Conservation (phyloP, 768 basidiomycete genomes). For the Phlebiopsis gigantea region DNA sequence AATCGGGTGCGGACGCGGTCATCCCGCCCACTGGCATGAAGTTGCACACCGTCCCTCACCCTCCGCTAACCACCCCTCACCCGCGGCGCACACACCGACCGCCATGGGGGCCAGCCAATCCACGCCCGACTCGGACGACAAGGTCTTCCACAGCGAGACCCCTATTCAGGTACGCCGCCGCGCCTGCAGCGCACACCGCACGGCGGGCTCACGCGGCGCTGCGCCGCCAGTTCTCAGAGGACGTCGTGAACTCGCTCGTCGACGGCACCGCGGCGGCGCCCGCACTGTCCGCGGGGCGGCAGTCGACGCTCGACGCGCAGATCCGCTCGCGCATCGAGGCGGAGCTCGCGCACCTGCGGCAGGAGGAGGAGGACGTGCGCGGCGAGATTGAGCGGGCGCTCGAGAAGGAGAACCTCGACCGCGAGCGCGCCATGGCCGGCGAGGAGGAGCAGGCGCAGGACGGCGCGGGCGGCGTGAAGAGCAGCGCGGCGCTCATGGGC, state of each 20-base stretch:
- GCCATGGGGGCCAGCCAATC: slow-evolving; percentile 69
- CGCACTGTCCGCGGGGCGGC: slow-evolving; percentile 60
- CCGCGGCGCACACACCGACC: background rate
- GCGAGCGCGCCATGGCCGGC: slow-evolving; percentile 54
- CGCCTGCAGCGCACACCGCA: background rate
- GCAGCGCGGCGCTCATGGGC: slow-evolving; percentile 57
- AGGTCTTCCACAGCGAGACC: slow-evolving; percentile 40
- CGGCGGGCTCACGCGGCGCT: slow-evolving; percentile 3
- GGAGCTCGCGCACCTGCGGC: slow-evolving; percentile 60
- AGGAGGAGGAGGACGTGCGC: slow-evolving; percentile 65
- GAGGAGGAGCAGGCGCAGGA: slow-evolving; percentile 25
- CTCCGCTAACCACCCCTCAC: no score
- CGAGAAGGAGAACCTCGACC: slow-evolving; percentile 85
- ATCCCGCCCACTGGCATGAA: background rate
- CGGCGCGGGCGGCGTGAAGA: slow-evolving; percentile 39
- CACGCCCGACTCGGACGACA: slow-evolving; percentile 47
- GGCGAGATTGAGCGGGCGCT: slow-evolving; percentile 72
- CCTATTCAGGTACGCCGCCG: slow-evolving; percentile 31
- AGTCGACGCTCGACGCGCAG: slow-evolving; percentile 67
- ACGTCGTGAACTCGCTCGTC: slow-evolving; percentile 75
- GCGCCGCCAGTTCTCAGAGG: slow-evolving; percentile 66
- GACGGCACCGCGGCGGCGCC: slow-evolving; percentile 52
- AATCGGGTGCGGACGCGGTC: slow-evolving; percentile 5
- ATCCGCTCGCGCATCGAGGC: slow-evolving; percentile 67
- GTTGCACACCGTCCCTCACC: background rate